Evolutionary conservation across 495 filamentous ascomycete genomes (phyloP).

Genomic region (Xylaria sp.): DNA sequence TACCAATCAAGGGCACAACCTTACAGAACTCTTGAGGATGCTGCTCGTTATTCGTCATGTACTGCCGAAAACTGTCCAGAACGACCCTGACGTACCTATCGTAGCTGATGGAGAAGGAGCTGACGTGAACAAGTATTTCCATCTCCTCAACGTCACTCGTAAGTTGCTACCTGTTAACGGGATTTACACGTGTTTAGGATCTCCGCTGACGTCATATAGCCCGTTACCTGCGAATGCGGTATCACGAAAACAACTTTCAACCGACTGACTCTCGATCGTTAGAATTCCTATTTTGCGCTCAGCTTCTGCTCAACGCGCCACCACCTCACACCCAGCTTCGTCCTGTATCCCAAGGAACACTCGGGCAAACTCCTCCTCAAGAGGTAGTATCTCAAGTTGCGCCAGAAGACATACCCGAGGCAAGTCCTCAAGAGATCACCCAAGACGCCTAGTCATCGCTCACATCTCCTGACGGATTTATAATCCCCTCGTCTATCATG

Average conservation of each 20-base stretch:
- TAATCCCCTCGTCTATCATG: not conserved
- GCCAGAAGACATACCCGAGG: not conserved
- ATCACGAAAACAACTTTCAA: constrained; percentile 62
- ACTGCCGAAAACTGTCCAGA: constrained; percentile 64
- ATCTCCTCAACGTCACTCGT: constrained; percentile 66
- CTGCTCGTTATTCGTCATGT: constrained; percentile 75
- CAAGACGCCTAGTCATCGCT: constrained; percentile 29
- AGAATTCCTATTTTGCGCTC: constrained; percentile 70
- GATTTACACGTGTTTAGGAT: not conserved
- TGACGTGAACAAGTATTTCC: constrained; percentile 64
- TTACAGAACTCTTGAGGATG: constrained; percentile 76
- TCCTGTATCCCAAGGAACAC: constrained; percentile 1
- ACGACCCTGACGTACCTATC: constrained; percentile 62
- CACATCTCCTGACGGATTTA: constrained; percentile 4
- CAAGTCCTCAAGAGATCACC: constrained; percentile 16
- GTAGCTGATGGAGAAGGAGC: constrained; percentile 61
- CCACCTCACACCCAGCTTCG: constrained; percentile 5
- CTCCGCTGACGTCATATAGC: constrained; percentile 36
- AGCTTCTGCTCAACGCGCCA: constrained; percentile 56
- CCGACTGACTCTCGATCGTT: constrained; percentile 69
- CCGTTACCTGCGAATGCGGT: constrained; percentile 46
- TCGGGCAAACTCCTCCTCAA: not conserved
- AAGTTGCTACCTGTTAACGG: constrained; percentile 39
- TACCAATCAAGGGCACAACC: constrained; percentile 72
- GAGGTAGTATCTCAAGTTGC: not conserved